Base-by-base conservation (phyloP, 2,329 filamentous ascomycete genomes). In the Lasiodiplodia sp. region DNA sequence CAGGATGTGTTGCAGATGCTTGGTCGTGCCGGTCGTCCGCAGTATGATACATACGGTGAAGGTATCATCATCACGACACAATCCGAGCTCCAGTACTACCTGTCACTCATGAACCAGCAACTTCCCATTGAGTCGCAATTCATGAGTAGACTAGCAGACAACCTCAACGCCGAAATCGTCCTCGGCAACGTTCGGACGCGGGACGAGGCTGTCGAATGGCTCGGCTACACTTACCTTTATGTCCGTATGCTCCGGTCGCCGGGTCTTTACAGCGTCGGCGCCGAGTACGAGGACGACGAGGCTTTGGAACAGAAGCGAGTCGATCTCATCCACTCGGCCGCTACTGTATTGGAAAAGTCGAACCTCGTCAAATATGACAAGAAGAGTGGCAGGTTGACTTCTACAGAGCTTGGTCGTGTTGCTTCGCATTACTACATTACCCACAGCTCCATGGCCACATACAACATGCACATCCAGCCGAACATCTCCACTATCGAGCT, bases 1-100 rank as follows among this genome's bases (percentile, higher is more conserved):
- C 96, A 99, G 78, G 96, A 99, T 82, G 95, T 99, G 44, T 85
- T 99, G 63, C 96, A 99, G 80, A 99, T 99, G 96, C 89, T 99
- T 75, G 96, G 96, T 76, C 94, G 96, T 86, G 96, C 96, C 66
- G 96, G 96, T 78, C 89, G 96, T 73, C 96, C 96, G 34, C 96
- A 99, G 76, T 99, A 93, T 77, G 96, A 99, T 78, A 97, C 94
- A 0, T 99, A 97, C 76, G 96, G 96, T 77, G 96, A 99, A 80
- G 96, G 96, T 78, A 98, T 99, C 76, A 98, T 99, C 78, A 97
- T 99, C 74, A 99, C 96, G 0, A 96, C 94, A 0, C 95, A 98
- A 77, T 87, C 86, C 62, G 96, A 99, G 82, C 93, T 99, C 77
- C 94, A 97, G 75, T 99, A 99, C 81, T 99, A 99, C 76, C 88